Conservation (phyloP, 306 rosid species). For the Medicago arabica region DNA sequence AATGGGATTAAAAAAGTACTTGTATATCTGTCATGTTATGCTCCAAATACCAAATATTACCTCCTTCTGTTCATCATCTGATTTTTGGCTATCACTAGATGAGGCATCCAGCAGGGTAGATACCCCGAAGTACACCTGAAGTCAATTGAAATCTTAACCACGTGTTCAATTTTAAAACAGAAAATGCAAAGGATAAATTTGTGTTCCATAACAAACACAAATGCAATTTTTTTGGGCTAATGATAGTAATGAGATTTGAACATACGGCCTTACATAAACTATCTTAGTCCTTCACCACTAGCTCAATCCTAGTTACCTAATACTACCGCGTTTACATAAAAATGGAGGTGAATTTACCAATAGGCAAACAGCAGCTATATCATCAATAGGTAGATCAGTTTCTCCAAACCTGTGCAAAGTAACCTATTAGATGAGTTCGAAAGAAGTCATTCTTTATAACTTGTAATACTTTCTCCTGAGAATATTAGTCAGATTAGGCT, state of each 20-base stretch:
- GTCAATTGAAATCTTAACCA: constrained; percentile 31
- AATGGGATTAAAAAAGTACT: constrained; percentile 1
- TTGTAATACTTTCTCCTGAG: constrained; percentile 8
- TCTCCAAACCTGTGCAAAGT: constrained; percentile 80
- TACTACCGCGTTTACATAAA: constrained; percentile 32
- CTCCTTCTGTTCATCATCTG: constrained; percentile 98
- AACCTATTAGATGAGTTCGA: constrained; percentile 33
- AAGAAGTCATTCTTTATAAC: constrained; percentile 33
- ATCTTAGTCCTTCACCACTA: constrained; percentile 2
- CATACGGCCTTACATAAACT: not conserved
- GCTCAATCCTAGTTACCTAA: not conserved
- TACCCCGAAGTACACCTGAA: constrained; percentile 92
- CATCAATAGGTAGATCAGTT: constrained; percentile 92
- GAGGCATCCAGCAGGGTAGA: constrained; percentile 92
- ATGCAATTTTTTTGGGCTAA: constrained; percentile 14
- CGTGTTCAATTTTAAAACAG: constrained; percentile 29
- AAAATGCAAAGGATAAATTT: constrained; percentile 28
- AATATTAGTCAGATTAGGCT: constrained; percentile 19
- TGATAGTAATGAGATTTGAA: constrained; percentile 1
- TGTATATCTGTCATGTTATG: constrained; percentile 19
- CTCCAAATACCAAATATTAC: constrained; percentile 50
- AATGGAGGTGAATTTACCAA: constrained; percentile 61
- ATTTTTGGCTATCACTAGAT: constrained; percentile 71
- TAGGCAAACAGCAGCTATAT: constrained; percentile 88
- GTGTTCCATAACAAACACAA: constrained; percentile 7